Percentiles rank a stretch among this genome's conserved stretches.
Conservation (phyloP, 805 yeast species). For the Metschnikowia peoriensis region DNA sequence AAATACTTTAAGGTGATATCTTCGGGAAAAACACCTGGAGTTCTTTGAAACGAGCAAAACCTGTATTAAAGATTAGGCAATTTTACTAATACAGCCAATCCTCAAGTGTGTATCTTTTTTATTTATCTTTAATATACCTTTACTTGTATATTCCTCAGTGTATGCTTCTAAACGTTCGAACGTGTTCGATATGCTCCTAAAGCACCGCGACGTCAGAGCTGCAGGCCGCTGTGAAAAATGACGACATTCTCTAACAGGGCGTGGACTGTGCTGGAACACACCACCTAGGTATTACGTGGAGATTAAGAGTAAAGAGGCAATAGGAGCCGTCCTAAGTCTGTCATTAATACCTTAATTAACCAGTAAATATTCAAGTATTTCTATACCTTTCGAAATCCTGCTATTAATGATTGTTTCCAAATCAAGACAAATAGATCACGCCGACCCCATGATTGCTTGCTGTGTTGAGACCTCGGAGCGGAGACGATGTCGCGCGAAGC, state of each 20-base stretch:
- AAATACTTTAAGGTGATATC: too few relatives aligned
- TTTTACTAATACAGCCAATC: background rate
- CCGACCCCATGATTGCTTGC: background rate
- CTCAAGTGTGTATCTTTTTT: background rate
- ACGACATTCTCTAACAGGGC: conserved; percentile 12
- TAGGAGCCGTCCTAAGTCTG: too few relatives aligned
- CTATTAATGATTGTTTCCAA: too few relatives aligned
- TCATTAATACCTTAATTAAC: too few relatives aligned
- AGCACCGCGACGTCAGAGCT: conserved; percentile 8
- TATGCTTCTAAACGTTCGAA: conserved; percentile 2
- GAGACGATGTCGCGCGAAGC: conserved; percentile 13
- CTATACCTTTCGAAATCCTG: too few relatives aligned
- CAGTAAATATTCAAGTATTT: too few relatives aligned
- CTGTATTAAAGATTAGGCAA: background rate
- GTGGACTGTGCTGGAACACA: background rate
- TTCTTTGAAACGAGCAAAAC: too few relatives aligned
- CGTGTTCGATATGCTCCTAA: conserved; percentile 3
- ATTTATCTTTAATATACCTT: background rate
- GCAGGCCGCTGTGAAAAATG: conserved; percentile 2
- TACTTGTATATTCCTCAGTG: background rate
- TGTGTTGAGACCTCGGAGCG: conserved; percentile 5
- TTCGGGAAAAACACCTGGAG: too few relatives aligned
- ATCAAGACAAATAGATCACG: too few relatives aligned
- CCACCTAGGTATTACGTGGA: background rate
- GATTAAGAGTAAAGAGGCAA: background rate